Evolutionary conservation across 202 grass and related monocot genomes (phyloP).

Genomic region (Setaria viridis): DNA sequence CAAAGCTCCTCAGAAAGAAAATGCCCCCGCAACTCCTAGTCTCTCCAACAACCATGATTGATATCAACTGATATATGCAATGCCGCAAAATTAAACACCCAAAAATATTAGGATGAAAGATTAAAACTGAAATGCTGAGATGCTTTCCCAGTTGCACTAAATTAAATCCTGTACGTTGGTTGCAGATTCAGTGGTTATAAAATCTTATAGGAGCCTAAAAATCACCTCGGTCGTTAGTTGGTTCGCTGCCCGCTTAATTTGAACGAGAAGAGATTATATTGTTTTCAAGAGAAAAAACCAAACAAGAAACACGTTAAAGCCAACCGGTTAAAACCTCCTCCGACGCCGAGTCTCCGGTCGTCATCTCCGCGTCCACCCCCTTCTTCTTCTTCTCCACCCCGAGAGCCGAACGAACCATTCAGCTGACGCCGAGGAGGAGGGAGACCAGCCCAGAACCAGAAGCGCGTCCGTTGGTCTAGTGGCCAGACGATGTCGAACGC

Average conservation of each 20-base stretch:
- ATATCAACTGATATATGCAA: not conserved
- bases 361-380: slow-evolving; percentile 37
- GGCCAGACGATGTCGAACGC: slow-evolving; percentile 50
- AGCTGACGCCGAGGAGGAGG: not conserved
- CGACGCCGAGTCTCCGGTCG: slow-evolving; percentile 34
- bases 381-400: not conserved
- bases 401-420: not conserved
- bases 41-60: slow-evolving; percentile 44
- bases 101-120: not conserved
- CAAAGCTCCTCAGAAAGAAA: slow-evolving; percentile 36
- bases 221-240: not conserved
- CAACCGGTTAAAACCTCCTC: slow-evolving; percentile 43
- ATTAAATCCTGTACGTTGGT: not conserved
- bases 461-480: not conserved
- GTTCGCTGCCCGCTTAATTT: not conserved
- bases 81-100: not conserved
- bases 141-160: not conserved
- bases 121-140: not conserved
- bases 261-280: not conserved
- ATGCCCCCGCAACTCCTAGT: slow-evolving; percentile 49
- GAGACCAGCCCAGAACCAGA: not conserved
- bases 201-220: not conserved
- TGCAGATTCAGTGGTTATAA: not conserved
- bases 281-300: not conserved
- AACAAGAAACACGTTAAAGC: slow-evolving; percentile 27